These are phyloP conservation scores for Alternaria sp. DNA, from an alignment of 2,329 filamentous ascomycete genomes.

Conservation along the genomic window DNA sequence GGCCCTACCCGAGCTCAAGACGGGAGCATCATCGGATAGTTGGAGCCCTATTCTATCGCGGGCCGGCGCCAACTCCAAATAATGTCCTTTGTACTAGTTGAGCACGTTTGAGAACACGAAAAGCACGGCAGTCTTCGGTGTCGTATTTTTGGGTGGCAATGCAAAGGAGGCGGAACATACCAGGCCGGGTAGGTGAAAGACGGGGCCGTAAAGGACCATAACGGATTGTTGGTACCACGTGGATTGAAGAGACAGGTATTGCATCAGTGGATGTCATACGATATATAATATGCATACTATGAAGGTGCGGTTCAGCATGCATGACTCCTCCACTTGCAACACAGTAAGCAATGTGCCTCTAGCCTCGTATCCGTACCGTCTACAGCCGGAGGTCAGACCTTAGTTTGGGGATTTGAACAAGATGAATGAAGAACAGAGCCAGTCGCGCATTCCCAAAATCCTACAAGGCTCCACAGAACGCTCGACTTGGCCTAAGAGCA, in stretches of 20 bases:
- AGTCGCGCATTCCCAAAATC: neutral
- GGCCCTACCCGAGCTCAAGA: neutral
- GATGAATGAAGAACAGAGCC: neutral
- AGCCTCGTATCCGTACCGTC: too few relatives aligned
- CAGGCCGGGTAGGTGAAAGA: neutral
- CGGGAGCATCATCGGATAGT: neutral
- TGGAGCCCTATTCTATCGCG: neutral
- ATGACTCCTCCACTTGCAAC: too few relatives aligned
- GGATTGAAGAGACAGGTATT: too few relatives aligned
- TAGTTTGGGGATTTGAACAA: neutral
- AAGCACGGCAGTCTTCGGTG: neutral
- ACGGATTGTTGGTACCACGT: neutral
- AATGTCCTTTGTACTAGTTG: neutral
- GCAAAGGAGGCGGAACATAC: conserved; percentile 5
- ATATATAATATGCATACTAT: too few relatives aligned
- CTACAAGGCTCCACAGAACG: neutral
- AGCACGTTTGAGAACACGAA: neutral
- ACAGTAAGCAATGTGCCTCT: too few relatives aligned
- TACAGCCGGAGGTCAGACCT: too few relatives aligned
- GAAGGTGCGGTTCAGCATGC: too few relatives aligned
- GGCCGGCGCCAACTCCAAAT: neutral
- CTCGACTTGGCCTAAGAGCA: neutral
- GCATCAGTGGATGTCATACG: too few relatives aligned
- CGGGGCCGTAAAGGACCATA: neutral
- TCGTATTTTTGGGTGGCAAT: neutral